A percentile compares a stretch with the other conserved stretches of the same genome.
Evolutionary conservation across 2,329 filamentous ascomycete genomes (phyloP).

Genomic region (Coleophoma cylindrospora): DNA sequence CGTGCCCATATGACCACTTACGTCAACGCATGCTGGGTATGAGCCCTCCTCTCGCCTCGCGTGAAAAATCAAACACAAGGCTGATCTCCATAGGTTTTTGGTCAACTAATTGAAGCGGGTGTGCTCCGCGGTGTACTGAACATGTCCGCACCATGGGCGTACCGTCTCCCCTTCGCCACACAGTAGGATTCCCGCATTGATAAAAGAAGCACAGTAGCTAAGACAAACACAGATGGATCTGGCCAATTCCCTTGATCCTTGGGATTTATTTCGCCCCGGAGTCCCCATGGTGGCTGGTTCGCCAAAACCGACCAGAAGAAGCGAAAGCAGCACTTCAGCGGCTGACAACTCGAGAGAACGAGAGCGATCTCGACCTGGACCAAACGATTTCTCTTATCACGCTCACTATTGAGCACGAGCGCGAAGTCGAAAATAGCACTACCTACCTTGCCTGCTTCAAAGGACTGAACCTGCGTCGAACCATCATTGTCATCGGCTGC

Average conservation of each 20-base stretch:
- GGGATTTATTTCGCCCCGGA: conserved; percentile 39
- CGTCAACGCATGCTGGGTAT: conserved; percentile 44
- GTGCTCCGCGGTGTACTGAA: conserved; percentile 36
- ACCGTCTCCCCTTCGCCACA: conserved; percentile 39
- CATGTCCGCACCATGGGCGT: conserved; percentile 37
- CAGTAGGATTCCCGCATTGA: conserved; percentile 35
- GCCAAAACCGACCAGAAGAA: conserved; percentile 33
- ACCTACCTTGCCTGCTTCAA: conserved; percentile 44
- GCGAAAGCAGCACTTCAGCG: conserved; percentile 28
- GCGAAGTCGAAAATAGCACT: conserved; percentile 32
- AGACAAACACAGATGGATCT: conserved; percentile 42
- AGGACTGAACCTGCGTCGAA: conserved; percentile 38
- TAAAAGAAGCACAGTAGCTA: conserved; percentile 37
- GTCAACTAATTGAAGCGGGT: conserved; percentile 41
- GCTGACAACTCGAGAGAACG: conserved; percentile 22
- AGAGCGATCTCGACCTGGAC: conserved; percentile 32
- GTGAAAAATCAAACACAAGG: conserved; percentile 22
- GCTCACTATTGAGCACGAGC: conserved; percentile 48
- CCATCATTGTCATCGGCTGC: conserved; percentile 47
- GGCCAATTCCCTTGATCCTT: conserved; percentile 37
- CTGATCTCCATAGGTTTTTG: conserved; percentile 20
- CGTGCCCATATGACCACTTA: conserved; percentile 46
- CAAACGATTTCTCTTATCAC: conserved; percentile 46
- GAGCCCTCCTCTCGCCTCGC: too few species aligned
- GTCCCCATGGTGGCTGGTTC: conserved; percentile 42